These are phyloP conservation scores for Alternaria sp. DNA, from an alignment of 2,329 filamentous ascomycete species.

Conservation along the genomic window DNA sequence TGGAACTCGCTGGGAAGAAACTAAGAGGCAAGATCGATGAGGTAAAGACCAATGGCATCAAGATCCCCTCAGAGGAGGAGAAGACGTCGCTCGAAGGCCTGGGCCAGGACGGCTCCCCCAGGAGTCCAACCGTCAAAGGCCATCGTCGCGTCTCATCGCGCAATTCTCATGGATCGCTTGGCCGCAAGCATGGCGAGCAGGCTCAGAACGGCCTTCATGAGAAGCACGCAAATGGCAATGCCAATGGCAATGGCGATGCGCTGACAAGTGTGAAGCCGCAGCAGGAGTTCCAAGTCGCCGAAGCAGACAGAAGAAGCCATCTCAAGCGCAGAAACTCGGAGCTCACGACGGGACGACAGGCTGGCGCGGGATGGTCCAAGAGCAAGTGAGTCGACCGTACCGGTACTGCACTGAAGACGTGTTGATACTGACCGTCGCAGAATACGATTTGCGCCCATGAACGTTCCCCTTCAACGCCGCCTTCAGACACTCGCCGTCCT, in stretches of 20 bases:
- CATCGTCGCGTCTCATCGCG: constrained; percentile 44
- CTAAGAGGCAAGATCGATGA: constrained; percentile 20
- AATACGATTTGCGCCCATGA: constrained; percentile 87
- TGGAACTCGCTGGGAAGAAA: constrained; percentile 16
- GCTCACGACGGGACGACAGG: constrained; percentile 61
- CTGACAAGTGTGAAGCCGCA: constrained; percentile 57
- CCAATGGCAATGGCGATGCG: constrained; percentile 56
- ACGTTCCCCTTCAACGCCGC: constrained; percentile 65
- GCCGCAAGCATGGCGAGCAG: constrained; percentile 40
- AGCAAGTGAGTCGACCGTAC: constrained; percentile 53
- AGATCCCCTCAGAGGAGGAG: constrained; percentile 20
- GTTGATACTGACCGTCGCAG: constrained; percentile 47
- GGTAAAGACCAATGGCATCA: constrained; percentile 28
- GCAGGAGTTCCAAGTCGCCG: constrained; percentile 45
- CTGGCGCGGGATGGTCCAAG: constrained; percentile 63
- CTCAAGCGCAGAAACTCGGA: constrained; percentile 49
- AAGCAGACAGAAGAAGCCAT: constrained; percentile 43
- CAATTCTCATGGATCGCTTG: constrained; percentile 44
- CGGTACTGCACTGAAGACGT: not conserved
- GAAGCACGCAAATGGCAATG: constrained; percentile 51
- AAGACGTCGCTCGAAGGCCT: constrained; percentile 40
- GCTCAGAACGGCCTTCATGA: constrained; percentile 52
- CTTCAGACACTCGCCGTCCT: constrained; percentile 61
- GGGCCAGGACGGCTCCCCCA: constrained; percentile 45
- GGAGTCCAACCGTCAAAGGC: constrained; percentile 41